Percentiles rank a stretch among this genome's conserved stretches.
These are phyloP conservation scores for Metrosideros polymorpha DNA, from an alignment of 441 rosid genomes.

Conservation along the genomic window DNA sequence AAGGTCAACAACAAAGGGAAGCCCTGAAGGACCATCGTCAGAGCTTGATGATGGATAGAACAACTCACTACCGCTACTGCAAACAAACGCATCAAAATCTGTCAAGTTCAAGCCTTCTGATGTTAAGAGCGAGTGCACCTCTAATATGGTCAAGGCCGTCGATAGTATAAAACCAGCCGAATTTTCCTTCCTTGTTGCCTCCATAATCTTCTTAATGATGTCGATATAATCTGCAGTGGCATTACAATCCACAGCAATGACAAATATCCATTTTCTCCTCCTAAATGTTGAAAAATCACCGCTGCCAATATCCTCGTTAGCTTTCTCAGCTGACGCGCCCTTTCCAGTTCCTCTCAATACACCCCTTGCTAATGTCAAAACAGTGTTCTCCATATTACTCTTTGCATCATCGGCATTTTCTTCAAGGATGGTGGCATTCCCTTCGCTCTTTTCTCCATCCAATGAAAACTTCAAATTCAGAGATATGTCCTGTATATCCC, in stretches of 20 bases:
- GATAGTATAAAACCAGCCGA: background rate
- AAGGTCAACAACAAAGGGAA: conserved; percentile 5
- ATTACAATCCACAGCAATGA: conserved; percentile 5
- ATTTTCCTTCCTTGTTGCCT: background rate
- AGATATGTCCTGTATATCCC: conserved; percentile 75
- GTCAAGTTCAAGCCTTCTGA: background rate
- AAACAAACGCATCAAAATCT: conserved; percentile 6
- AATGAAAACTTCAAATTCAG: conserved; percentile 62
- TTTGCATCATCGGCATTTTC: conserved; percentile 30
- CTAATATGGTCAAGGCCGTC: background rate
- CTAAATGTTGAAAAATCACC: background rate
- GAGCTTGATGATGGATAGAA: conserved; percentile 3
- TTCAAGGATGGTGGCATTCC: background rate
- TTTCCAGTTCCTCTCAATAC: background rate
- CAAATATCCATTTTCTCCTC: conserved; percentile 6
- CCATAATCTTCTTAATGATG: background rate
- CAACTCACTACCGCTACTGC: conserved; percentile 4
- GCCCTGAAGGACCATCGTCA: conserved; percentile 1
- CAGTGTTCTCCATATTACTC: conserved; percentile 15
- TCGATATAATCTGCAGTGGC: background rate
- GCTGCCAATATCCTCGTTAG: background rate
- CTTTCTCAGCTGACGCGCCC: background rate
- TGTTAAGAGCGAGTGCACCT: background rate
- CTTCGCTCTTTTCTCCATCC: conserved; percentile 5
- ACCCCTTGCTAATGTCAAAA: background rate